Conservation (phyloP, 345 rosid genomes). For the Triadica sebifera region DNA sequence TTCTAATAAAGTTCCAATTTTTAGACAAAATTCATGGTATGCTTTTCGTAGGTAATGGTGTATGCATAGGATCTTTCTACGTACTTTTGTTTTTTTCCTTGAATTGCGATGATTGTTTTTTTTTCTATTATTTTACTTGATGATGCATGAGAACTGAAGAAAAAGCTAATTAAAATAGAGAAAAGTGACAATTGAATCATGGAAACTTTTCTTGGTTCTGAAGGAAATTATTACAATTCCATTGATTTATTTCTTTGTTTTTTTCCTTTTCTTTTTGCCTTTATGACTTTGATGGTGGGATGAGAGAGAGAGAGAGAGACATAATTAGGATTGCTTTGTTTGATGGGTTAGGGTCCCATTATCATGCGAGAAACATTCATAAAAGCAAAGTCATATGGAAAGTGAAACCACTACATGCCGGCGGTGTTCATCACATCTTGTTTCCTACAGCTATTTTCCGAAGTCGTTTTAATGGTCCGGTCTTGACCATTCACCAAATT, state of each 20-base stretch:
- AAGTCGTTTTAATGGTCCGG: background rate
- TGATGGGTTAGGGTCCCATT: conserved; percentile 36
- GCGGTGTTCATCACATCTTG: conserved; percentile 31
- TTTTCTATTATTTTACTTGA: background rate
- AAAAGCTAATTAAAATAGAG: conserved; percentile 6
- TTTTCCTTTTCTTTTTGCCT: background rate
- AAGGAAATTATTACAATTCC: conserved; percentile 27
- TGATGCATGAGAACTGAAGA: background rate
- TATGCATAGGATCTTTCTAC: background rate
- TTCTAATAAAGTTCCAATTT: background rate
- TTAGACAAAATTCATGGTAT: background rate
- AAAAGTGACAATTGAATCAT: conserved; percentile 12
- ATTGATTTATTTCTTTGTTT: conserved; percentile 13
- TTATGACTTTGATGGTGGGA: conserved; percentile 21
- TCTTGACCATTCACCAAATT: background rate
- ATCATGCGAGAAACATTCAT: conserved; percentile 36
- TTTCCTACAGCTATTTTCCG: conserved; percentile 3
- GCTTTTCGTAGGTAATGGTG: background rate
- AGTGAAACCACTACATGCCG: conserved; percentile 10
- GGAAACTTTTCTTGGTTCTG: conserved; percentile 28
- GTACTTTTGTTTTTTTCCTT: background rate
- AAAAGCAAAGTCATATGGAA: conserved; percentile 20
- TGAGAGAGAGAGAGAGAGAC: conserved; percentile 1
- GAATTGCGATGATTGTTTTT: background rate
- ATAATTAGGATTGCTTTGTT: conserved; percentile 18